Percentiles rank a stretch among this genome's conserved stretches.
These are phyloP conservation scores for Sarcodon aspratus DNA, from an alignment of 768 basidiomycete genomes.

Conservation along the genomic window DNA sequence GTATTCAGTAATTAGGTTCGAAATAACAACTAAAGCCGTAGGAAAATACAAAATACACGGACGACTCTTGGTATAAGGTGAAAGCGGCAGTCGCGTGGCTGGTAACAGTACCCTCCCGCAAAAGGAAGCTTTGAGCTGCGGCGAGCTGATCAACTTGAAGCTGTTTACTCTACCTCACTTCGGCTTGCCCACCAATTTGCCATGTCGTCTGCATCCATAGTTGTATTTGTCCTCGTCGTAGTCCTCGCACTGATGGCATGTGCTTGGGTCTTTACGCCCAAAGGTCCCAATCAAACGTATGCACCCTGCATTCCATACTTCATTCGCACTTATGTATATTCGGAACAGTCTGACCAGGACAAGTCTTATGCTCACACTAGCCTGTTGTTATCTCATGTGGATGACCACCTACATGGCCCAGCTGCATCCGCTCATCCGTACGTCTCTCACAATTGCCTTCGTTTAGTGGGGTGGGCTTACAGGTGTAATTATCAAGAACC, in stretches of 20 bases:
- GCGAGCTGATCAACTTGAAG: not conserved
- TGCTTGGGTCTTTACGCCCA: slow-evolving; percentile 63
- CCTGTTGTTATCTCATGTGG: slow-evolving; percentile 93
- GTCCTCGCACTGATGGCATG: slow-evolving; percentile 52
- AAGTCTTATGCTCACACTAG: slow-evolving; percentile 62
- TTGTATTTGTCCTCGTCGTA: slow-evolving; percentile 55
- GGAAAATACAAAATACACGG: not conserved
- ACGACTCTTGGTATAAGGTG: not conserved
- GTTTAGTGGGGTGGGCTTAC: not conserved
- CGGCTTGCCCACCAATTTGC: not conserved
- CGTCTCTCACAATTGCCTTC: slow-evolving; percentile 12
- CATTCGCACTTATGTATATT: not conserved
- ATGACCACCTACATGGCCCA: slow-evolving; percentile 95
- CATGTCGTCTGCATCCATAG: slow-evolving; percentile 65
- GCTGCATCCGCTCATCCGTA: slow-evolving; percentile 81
- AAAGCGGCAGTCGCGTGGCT: not conserved
- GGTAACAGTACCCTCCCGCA: not conserved
- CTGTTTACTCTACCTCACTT: not conserved
- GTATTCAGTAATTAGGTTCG: too few relatives aligned
- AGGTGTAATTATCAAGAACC: not conserved
- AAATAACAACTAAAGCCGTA: too few relatives aligned
- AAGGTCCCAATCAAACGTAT: slow-evolving; percentile 86
- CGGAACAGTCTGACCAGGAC: slow-evolving; percentile 68
- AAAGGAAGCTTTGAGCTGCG: not conserved
- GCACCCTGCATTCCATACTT: slow-evolving; percentile 12